Conservation (phyloP, 2,329 filamentous ascomycete genomes). For the Diaporthe ilicicola region DNA sequence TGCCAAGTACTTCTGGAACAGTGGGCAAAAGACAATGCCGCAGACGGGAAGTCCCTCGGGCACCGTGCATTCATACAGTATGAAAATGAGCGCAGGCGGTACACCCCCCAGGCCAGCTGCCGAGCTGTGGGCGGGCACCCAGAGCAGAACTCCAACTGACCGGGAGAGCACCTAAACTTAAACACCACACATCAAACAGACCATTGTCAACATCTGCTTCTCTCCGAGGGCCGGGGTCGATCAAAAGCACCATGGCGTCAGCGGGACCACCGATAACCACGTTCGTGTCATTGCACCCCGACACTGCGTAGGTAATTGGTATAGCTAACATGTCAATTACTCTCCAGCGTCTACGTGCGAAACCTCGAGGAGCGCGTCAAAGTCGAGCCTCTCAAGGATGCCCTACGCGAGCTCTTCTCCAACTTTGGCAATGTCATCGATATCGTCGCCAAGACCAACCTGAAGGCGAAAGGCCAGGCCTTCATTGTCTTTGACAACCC, state of each 20-base stretch:
- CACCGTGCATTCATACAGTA: background rate
- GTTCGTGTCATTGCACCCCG: conserved; percentile 80
- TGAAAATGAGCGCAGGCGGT: background rate
- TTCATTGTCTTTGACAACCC: conserved; percentile 89
- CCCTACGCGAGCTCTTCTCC: conserved; percentile 80
- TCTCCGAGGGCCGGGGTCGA: background rate
- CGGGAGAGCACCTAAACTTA: background rate
- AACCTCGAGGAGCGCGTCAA: conserved; percentile 96
- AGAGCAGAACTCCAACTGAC: background rate
- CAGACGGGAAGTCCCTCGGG: too few species aligned
- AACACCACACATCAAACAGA: background rate
- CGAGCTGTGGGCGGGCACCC: background rate
- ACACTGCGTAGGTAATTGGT: conserved; percentile 55
- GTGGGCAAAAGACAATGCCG: background rate
- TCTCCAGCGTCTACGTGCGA: conserved; percentile 70
- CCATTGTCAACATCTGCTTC: background rate
- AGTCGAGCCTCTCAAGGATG: conserved; percentile 76
- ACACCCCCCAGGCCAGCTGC: background rate
- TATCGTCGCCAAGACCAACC: conserved; percentile 76
- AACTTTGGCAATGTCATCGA: conserved; percentile 87
- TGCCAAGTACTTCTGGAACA: background rate
- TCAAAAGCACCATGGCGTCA: conserved; percentile 43
- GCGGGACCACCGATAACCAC: conserved; percentile 64
- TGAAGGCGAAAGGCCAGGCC: conserved; percentile 93
- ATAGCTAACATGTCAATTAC: conserved; percentile 46